Evolutionary conservation across 148 eudicot species (phyloP).

Genomic region (Beta vulgaris): DNA sequence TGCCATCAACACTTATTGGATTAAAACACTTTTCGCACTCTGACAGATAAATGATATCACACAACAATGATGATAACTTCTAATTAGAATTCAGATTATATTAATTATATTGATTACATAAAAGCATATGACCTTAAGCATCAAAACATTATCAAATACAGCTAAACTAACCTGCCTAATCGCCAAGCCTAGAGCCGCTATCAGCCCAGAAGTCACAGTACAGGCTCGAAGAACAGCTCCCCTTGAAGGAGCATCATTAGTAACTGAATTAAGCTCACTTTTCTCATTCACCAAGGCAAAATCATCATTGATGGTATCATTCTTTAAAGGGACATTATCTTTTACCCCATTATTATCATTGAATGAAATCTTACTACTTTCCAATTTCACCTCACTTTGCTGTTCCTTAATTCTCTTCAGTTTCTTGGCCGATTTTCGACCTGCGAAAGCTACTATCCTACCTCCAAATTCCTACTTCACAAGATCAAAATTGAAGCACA

Average conservation of each 20-base stretch:
- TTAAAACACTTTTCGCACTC: not conserved
- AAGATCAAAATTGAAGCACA: conserved; percentile 11
- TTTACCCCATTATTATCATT: conserved; percentile 36
- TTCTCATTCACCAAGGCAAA: conserved; percentile 28
- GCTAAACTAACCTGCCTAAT: conserved; percentile 62
- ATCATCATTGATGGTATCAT: conserved; percentile 22
- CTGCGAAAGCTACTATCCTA: conserved; percentile 48
- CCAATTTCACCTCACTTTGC: conserved; percentile 31
- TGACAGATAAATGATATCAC: not conserved
- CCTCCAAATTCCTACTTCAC: conserved; percentile 34
- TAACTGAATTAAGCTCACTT: conserved; percentile 26
- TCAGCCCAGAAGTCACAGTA: conserved; percentile 65
- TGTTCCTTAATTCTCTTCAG: conserved; percentile 40
- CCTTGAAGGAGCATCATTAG: conserved; percentile 46
- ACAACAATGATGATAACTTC: not conserved
- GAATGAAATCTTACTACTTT: conserved; percentile 19
- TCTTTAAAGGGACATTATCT: conserved; percentile 17
- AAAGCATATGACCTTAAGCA: not conserved
- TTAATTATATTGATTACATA: not conserved
- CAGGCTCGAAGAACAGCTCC: conserved; percentile 78
- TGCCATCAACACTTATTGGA: not conserved
- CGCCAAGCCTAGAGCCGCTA: conserved; percentile 62
- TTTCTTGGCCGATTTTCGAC: conserved; percentile 54
- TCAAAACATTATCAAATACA: not conserved
- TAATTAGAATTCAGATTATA: not conserved